Evolutionary conservation across 257 asterid species (phyloP), one percentile per base, ranked within the genome.

Genomic region (Scutellaria barbata): DNA sequence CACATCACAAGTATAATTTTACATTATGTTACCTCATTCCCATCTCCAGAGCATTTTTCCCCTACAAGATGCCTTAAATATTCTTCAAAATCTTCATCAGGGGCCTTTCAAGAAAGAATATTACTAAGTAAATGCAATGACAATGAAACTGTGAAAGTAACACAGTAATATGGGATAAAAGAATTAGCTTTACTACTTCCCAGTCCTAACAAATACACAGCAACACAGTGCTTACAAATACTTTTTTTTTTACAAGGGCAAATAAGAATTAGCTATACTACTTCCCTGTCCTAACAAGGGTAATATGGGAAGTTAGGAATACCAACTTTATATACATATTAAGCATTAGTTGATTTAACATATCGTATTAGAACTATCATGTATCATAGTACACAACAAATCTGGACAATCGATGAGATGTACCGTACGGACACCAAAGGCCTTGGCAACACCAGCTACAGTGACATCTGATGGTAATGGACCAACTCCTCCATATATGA

Each of bases 81-180:
- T 82, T 92, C 98, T 83, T 95, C 98, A 79, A 92, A 95, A 73
- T 89, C 98, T 89, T 95, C 98, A 77, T 92, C 99, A 0, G 98
- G 97, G 71, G 97, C 98, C 99, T 95, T 41, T 77, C 64, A 71
- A 39, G 54, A 59, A 76, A 63, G 43, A 37, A 60, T 40, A 43
- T 7, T 33, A 76, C 67, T 35, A 45, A 68, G 25, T 64, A 67
- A 69, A 70, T 39, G 63, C 2, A 47, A 48, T 9, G 10, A 10
- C 33, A 11, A 56, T 33, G 52, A 25, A 41, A 72, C 17, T 56
- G 62, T 33, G 52, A 25, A 41, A 72, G 25, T 56, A 47, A 72
- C 58, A 54, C 50, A 8, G 17, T 10, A 54, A 71, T 48, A 37
- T 14, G 35, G 37, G 47, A 68, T 9, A 51, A 40, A 60, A 45